These are phyloP conservation scores for Desmodesmus armatus DNA, from an alignment of 139 green algal species.

Conservation along the genomic window DNA sequence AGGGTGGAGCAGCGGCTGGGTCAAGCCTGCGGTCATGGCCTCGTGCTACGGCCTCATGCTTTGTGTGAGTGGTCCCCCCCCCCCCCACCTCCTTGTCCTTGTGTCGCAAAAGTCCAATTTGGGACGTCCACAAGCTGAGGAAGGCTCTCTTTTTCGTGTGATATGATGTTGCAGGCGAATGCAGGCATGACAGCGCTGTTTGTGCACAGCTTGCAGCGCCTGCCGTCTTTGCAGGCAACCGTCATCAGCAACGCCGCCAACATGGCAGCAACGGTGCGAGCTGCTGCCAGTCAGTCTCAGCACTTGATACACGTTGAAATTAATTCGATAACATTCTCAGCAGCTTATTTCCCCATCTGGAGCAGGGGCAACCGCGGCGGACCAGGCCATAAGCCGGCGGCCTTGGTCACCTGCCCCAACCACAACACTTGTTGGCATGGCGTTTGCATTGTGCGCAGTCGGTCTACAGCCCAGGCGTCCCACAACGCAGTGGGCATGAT, in stretches of 20 bases:
- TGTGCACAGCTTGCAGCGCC: slow-evolving; percentile 40
- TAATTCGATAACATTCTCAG: too few relatives aligned
- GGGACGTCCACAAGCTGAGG: not conserved
- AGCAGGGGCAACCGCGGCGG: too few relatives aligned
- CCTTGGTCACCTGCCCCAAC: too few relatives aligned
- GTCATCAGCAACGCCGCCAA: slow-evolving; percentile 56
- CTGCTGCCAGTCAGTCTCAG: not conserved
- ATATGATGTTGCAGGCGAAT: slow-evolving; percentile 13
- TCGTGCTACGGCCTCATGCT: slow-evolving; percentile 19
- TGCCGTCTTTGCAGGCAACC: slow-evolving; percentile 55
- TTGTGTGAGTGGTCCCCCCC: not conserved
- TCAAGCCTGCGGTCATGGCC: not conserved
- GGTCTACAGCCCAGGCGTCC: too few relatives aligned
- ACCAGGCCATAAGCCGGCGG: not conserved
- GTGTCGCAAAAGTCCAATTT: not conserved
- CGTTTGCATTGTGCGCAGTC: too few relatives aligned
- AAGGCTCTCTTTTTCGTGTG: not conserved
- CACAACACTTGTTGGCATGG: not conserved
- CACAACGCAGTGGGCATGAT: too few relatives aligned
- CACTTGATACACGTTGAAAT: too few relatives aligned
- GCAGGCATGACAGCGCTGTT: slow-evolving; percentile 43
- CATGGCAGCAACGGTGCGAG: slow-evolving; percentile 46
- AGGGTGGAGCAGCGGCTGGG: too few relatives aligned
- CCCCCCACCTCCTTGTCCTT: not conserved
- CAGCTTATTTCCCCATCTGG: not conserved